These are phyloP conservation scores for Epichloe sp. DNA, from an alignment of 2,329 filamentous ascomycete species.

Conservation along the genomic window DNA sequence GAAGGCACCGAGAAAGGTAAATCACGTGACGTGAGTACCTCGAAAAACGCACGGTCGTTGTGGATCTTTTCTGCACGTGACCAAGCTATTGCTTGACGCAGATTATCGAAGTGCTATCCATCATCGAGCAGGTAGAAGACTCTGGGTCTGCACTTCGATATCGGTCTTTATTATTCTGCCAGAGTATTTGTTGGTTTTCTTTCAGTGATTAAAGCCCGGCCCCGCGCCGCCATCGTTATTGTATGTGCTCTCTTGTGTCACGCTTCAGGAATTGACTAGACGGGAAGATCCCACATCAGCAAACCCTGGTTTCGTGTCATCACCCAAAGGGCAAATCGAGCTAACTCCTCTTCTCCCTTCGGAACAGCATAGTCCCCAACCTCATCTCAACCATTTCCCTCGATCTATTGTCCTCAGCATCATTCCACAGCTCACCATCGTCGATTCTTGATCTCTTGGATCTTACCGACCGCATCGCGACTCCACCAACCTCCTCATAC, in stretches of 20 bases:
- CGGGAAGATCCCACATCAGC: slow-evolving; percentile 2
- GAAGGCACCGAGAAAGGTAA: too few relatives aligned
- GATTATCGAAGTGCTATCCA: not conserved
- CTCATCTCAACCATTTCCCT: slow-evolving; percentile 2
- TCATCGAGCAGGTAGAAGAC: not conserved
- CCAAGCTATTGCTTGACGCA: not conserved
- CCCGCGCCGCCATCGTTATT: slow-evolving; percentile 21
- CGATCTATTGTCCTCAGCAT: slow-evolving; percentile 2
- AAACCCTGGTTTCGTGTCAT: slow-evolving; percentile 5
- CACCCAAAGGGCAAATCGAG: slow-evolving; percentile 1
- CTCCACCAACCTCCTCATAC: slow-evolving; percentile 5
- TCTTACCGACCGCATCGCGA: slow-evolving; percentile 3
- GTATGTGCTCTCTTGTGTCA: slow-evolving; percentile 12
- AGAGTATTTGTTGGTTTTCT: slow-evolving; percentile 26
- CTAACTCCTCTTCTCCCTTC: slow-evolving; percentile 3
- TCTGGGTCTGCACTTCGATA: slow-evolving; percentile 16
- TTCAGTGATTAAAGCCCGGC: slow-evolving; percentile 20
- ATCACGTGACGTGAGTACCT: not conserved
- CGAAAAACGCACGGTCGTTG: not conserved
- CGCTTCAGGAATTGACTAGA: not conserved
- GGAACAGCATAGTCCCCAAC: slow-evolving; percentile 1
- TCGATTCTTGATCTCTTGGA: not conserved
- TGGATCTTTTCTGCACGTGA: slow-evolving; percentile 1
- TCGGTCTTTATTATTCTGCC: slow-evolving; percentile 24
- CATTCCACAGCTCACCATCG: not conserved